Percentiles rank a stretch among this genome's conserved stretches.
phyloP scores from a whole-genome alignment of 495 filamentous ascomycete species.

The Barbatosphaeria neglecta region DNA sequence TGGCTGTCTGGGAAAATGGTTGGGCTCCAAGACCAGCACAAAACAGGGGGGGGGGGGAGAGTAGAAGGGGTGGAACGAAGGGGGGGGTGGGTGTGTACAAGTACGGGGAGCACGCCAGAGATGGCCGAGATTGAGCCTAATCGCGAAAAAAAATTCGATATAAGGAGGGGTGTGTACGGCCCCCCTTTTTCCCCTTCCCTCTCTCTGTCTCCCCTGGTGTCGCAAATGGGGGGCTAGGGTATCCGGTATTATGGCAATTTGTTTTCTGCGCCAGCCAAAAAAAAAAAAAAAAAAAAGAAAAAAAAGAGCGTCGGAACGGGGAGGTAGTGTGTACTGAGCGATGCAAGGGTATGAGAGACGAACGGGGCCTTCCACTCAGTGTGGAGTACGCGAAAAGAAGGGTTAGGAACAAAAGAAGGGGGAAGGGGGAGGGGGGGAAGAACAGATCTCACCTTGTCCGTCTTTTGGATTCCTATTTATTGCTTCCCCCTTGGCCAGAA shows the following conservation, averaged over 20 bases:
- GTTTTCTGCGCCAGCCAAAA: neutral
- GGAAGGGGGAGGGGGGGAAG: neutral
- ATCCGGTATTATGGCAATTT: neutral
- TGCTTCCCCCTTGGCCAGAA: neutral
- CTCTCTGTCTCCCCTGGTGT: too few relatives aligned
- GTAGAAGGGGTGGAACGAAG: neutral
- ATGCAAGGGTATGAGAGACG: neutral
- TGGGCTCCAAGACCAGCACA: conserved; percentile 1
- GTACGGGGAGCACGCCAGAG: too few relatives aligned
- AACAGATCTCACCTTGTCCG: neutral
- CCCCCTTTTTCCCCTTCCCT: neutral
- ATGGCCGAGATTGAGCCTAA: neutral
- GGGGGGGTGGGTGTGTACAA: neutral
- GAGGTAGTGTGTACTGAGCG: too few relatives aligned
- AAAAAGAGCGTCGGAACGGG: neutral
- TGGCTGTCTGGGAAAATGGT: neutral
- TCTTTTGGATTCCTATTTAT: neutral
- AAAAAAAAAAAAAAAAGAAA: too few relatives aligned
- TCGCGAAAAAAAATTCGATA: neutral
- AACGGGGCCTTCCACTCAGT: neutral
- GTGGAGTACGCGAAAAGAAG: neutral
- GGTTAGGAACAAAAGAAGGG: neutral
- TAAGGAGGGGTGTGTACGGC: neutral
- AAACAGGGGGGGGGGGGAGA: neutral
- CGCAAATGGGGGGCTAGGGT: neutral